Evolutionary conservation across 352 stramenopile genomes (phyloP), one percentile per base, ranked within the genome.

Genomic region (Phytophthora quininea): DNA sequence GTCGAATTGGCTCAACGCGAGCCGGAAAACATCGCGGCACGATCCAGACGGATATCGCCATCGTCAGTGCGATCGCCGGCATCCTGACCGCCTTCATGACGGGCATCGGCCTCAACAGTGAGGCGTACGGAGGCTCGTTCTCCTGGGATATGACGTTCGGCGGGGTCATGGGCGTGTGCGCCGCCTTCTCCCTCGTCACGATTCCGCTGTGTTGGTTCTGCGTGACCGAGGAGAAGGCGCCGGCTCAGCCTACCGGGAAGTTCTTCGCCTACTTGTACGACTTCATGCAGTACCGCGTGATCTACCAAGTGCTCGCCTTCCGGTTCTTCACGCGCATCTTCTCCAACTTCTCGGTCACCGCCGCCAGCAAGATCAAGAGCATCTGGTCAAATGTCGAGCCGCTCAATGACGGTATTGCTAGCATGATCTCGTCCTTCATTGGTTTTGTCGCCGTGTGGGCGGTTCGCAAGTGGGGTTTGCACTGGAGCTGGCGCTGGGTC

Each of bases 1-100:
- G 73, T 86, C 4, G 76, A 85, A 33, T 27, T 85, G 31, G 77
- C 76, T 8, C 77, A 85, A 46, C 77, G 78, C n/a, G 77, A 89
- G 42, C 67, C 80, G 0, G 50, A 66, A n/a, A 54, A 52, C 30
- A 74, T 65, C 77, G 80, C 29, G 77, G 77, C 35, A 73, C 69
- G 5, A 73, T 80, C 35, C 74, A 83, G 42, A 78, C 71, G 5
- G 53, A 76, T 47, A 66, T 79, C 8, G 72, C 69, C 19, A 79
- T 73, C 2, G 68, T 69, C 5, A 62, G 8, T 31, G 60, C 54
- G 2, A 35, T 61, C 0, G 64, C 76, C 46, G 65, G 58, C 0
- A 54, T 82, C 11, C 19, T 84, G 12, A 71, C 79, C 1, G 63
- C 72, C 0, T 72, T 84, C 48, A 71, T 86, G 61, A 82, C 71